Conservation (phyloP, 106 monocot genomes). For the Apostasia ramifera region DNA sequence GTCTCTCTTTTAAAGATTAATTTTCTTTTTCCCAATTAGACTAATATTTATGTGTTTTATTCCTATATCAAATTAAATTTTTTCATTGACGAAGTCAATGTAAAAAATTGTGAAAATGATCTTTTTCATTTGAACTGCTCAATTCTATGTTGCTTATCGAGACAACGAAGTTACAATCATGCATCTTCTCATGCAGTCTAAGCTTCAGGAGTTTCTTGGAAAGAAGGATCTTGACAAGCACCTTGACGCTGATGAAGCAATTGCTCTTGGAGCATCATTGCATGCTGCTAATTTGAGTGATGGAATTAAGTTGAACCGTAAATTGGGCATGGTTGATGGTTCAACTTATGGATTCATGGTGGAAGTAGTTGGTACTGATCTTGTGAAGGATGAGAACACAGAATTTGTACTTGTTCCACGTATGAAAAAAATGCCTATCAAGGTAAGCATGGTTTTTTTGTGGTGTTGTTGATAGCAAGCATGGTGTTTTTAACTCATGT, state of each 20-base stretch:
- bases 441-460: conserved; percentile 33
- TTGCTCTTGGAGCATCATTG: conserved; percentile 87
- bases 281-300: conserved; percentile 99
- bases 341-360: conserved; percentile 82
- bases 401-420: conserved; percentile 67
- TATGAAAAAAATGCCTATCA: conserved; percentile 94
- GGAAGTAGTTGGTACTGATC: conserved; percentile 54
- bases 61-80: too few species aligned
- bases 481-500: background rate
- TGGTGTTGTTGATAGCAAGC: background rate
- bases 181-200: conserved; percentile 39
- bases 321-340: conserved; percentile 94
- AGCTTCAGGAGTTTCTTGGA: conserved; percentile 88
- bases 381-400: conserved; percentile 54
- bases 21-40: too few species aligned
- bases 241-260: conserved; percentile 99
- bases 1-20: too few species aligned
- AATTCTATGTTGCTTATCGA: too few species aligned
- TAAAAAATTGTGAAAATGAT: too few species aligned
- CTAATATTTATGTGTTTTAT: too few species aligned
- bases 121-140: too few species aligned
- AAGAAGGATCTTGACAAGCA: conserved; percentile 79
- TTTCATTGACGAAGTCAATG: too few species aligned
- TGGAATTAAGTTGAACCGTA: conserved; percentile 97
- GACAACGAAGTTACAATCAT: background rate